phyloP scores from a whole-genome alignment of 768 basidiomycete species.

The Lentinus tigrinus region DNA sequence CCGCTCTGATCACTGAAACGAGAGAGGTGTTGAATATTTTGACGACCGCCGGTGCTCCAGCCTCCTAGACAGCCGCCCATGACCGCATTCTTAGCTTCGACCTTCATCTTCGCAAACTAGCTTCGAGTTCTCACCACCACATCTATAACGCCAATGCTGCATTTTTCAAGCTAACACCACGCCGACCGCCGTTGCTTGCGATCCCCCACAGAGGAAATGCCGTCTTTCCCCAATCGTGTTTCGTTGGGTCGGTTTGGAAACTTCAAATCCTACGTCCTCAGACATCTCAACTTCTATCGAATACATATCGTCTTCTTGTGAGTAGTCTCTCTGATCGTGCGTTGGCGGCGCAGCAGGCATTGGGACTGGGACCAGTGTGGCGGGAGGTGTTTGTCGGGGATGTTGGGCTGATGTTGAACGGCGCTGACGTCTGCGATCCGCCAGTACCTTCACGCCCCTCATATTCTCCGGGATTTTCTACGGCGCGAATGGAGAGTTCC shows the following conservation, averaged over 20 bases:
- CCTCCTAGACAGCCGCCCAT: too few species aligned
- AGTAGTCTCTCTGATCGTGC: conserved; percentile 10
- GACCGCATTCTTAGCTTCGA: too few species aligned
- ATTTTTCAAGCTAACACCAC: conserved; percentile 13
- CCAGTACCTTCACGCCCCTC: conserved; percentile 75
- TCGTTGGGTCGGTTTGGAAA: background rate
- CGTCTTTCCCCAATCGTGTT: conserved; percentile 8
- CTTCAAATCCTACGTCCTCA: conserved; percentile 14
- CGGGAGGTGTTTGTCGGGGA: too few species aligned
- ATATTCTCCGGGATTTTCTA: conserved; percentile 80
- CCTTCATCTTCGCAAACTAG: conserved; percentile 8
- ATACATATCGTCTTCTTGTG: conserved; percentile 45
- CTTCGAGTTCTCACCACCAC: conserved; percentile 12
- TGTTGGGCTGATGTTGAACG: too few species aligned
- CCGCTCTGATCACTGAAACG: too few species aligned
- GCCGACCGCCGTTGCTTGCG: conserved; percentile 1
- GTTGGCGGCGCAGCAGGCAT: too few species aligned
- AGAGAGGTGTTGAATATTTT: too few species aligned
- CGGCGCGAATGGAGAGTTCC: conserved; percentile 72
- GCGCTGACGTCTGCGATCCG: background rate
- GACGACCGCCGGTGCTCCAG: too few species aligned
- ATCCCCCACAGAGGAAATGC: conserved; percentile 2
- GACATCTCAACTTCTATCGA: conserved; percentile 48
- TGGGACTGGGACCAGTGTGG: too few species aligned
- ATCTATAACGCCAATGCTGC: conserved; percentile 13